These are phyloP conservation scores for Carex littledalei DNA, from an alignment of 176 grass and related monocot species.

Conservation along the genomic window DNA sequence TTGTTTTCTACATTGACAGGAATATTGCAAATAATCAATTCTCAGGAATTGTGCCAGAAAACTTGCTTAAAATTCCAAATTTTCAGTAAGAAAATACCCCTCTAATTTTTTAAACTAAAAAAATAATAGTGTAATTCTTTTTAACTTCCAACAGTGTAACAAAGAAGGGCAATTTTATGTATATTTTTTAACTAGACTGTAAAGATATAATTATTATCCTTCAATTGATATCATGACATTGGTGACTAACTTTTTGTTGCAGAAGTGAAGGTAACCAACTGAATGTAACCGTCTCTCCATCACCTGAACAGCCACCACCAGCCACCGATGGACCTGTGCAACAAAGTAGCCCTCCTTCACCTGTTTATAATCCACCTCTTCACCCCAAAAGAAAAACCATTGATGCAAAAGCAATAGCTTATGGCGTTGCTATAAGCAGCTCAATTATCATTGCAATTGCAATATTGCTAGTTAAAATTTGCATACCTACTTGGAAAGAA, in stretches of 20 bases:
- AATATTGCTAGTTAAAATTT: conserved; percentile 22
- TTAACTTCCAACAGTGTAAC: not conserved
- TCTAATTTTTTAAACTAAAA: not conserved
- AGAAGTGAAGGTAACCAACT: conserved; percentile 42
- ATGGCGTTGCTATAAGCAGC: not conserved
- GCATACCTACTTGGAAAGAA: conserved; percentile 18
- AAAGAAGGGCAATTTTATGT: not conserved
- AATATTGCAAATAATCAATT: conserved; percentile 95
- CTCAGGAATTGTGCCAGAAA: conserved; percentile 71
- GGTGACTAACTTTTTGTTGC: not conserved
- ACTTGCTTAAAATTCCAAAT: conserved; percentile 70
- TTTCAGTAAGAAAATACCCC: conserved; percentile 59
- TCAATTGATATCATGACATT: not conserved
- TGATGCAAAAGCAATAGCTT: conserved; percentile 16
- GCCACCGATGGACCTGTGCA: not conserved
- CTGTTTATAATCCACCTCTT: conserved; percentile 6
- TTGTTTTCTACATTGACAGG: conserved; percentile 44
- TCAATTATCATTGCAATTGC: conserved; percentile 24
- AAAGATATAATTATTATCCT: not conserved
- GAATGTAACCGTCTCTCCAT: conserved; percentile 32
- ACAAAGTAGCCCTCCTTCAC: conserved; percentile 18
- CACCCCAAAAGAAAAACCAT: conserved; percentile 16
- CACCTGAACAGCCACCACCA: conserved; percentile 9
- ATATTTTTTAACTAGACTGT: not conserved
- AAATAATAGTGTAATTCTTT: not conserved